Evolutionary conservation across 192 early-diverging fungal species (phyloP), one percentile per base, ranked within the genome.

Genomic region (Backusella australiensis): DNA sequence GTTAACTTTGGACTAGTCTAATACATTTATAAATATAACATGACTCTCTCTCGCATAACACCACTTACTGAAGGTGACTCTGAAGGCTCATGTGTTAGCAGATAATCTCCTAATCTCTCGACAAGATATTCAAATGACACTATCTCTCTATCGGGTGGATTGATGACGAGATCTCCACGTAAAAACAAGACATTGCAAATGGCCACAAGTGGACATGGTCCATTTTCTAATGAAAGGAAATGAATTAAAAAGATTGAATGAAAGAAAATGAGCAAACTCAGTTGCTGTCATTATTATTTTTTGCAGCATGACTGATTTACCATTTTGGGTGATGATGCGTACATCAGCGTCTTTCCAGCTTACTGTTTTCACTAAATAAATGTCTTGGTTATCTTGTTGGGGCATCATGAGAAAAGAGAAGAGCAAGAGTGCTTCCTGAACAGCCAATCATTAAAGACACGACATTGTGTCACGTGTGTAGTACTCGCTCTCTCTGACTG

Each of bases 141-240:
- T 0, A 80, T 80, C 2, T 83, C 79, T 29, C 87, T 79, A 39
- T 89, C 85, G 52, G 81, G 81, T 7, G 87, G 82, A 8, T 41
- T 73, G 42, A 98, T 85, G 8, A 79, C 78, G 26, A 97, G 84
- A 41, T 89, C 88, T 15, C 90, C 90, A 9, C 90, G 84, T 14
- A 99, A 84, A 17, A 94, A 79, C 29, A 99, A 86, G 7, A 92
- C 92, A 80, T 99, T 99, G 81, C 87, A 86, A 8, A 98, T 85
- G 15, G 95, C 93, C 4, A 96, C 82, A 44, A 98, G 77, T 19
- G 96, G 96, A 80, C 96, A 98, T 0, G 96, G 96, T 0, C 96
- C 96, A 80, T 98, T 98, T 69, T 90, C 91, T 88, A 86, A 44
- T 44, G 42, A 44, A 44, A 14, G 42, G 42, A 17, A 44, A 44